Base-by-base conservation (phyloP, 192 early-diverging fungal genomes). In the Coemansia sp. region DNA sequence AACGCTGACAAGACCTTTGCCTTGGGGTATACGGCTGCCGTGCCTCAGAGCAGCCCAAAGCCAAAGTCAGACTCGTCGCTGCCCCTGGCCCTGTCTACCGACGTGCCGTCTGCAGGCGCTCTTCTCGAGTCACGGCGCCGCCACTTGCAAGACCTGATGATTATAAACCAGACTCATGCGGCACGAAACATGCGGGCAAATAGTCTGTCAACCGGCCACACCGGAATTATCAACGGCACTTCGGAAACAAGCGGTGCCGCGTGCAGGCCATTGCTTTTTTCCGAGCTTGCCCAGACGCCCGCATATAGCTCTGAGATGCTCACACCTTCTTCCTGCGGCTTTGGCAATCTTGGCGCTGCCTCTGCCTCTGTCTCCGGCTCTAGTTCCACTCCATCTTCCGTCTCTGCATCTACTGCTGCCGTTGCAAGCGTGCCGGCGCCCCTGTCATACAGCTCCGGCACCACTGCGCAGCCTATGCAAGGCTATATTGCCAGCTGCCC, bases 131-230 rank as follows among this genome's bases (percentile, higher is more conserved):
- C 74, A 12, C 79, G 79, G 34, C 70, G 64, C 20, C 74, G 79
- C 10, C 79, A 73, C 36, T 62, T 82, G 31, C 71, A 76, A 17
- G 79, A 82, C 49, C 58, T 73, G 31, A 73, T 68, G 55, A 82
- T 76, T 18, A 82, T 82, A 25, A 76, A 73, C 64, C 68, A 68
- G 58, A 82, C 74, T 0, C 71, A 76, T 42, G 79, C 71, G 2
- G 67, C 64, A 20, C 79, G 79, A 31, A 67, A 49, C 48, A 62
- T 71, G 31, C 51, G 60, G n/a, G 57, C 54, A 32, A 61, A 28
- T 31, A 48, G 48, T 29, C 34, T 56, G 50, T 30, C 61, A 7
- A 17, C 42, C 3, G 45, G 60, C 42, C 42, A 32, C 18, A 7
- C 30, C 8, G 40, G 61, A 29, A 33, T 54, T 7, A 4, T 10